phyloP scores from a whole-genome alignment of 2,329 filamentous ascomycete genomes.

The Microcyclosporella mali region DNA sequence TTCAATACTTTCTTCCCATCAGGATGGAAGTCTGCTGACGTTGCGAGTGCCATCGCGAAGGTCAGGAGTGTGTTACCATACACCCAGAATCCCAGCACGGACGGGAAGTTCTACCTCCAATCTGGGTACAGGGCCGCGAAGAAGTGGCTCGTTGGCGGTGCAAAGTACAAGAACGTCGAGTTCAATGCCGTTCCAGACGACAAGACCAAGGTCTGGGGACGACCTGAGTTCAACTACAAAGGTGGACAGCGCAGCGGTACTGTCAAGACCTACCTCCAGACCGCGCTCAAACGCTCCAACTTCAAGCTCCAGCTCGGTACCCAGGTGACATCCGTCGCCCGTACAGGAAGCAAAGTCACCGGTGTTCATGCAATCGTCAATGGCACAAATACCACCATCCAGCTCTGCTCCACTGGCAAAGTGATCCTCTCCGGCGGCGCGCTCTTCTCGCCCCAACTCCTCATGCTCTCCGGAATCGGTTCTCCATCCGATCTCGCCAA shows the following conservation, averaged over 20 bases:
- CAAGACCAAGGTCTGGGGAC: slow-evolving; percentile 51
- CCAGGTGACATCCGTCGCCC: slow-evolving; percentile 37
- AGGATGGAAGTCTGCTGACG: slow-evolving; percentile 47
- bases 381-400: slow-evolving; percentile 59
- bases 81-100: slow-evolving; percentile 54
- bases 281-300: slow-evolving; percentile 46
- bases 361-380: slow-evolving; percentile 48
- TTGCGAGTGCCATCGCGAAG: slow-evolving; percentile 41
- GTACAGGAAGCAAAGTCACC: slow-evolving; percentile 53
- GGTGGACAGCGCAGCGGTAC: slow-evolving; percentile 39
- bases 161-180: slow-evolving; percentile 44
- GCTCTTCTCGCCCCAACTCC: slow-evolving; percentile 59
- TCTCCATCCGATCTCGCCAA: slow-evolving; percentile 46
- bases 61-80: slow-evolving; percentile 45
- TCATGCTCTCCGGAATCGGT: slow-evolving; percentile 61
- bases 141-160: slow-evolving; percentile 47
- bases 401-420: slow-evolving; percentile 51
- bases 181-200: slow-evolving; percentile 43
- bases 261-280: slow-evolving; percentile 47
- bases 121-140: slow-evolving; percentile 44
- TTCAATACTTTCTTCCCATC: slow-evolving; percentile 51
- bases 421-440: slow-evolving; percentile 48
- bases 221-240: slow-evolving; percentile 34
- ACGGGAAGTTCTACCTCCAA: slow-evolving; percentile 50
- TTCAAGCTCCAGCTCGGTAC: slow-evolving; percentile 54